Base-by-base conservation (phyloP, 73 alveolate species). In the Strombidium stylifer region DNA sequence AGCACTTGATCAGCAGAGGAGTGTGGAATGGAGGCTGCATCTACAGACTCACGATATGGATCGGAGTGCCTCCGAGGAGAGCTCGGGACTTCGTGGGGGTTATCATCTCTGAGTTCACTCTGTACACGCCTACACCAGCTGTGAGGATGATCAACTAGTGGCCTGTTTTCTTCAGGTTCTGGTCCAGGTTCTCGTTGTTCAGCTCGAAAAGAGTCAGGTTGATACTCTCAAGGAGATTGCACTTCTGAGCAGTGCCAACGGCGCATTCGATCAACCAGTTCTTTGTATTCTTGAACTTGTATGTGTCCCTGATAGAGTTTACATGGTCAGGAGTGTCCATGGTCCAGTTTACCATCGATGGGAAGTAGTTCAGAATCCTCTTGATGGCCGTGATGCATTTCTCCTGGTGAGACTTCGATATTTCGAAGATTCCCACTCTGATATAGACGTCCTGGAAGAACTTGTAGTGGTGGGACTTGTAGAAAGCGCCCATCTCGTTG, bases 91-190 rank as follows among this genome's bases (percentile, higher is more conserved):
- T 66, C n/a, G 89, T 78, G 11, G 89, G 89, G 1, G 37, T 45
- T 12, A 75, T 61, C 16, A 78, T 68, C 35, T 78, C 77, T 0
- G 89, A 69, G 47, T 75, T 69, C 6, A 78, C 72, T 57, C 61
- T 53, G 30, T 78, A 78, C 20, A 58, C 34, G 15, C 89, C 89
- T n/a, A 20, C 24, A 10, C 89, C 89, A 19, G 83, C 81, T 28
- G 78, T 55, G 19, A 78, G 50, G 10, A 78, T 57, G 42, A 68
- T 30, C 31, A 78, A 30, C 45, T 78, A 37, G 5, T 55, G 26
- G 0, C 89, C 89, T 1, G 79, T 55, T n/a, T 50, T 56, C 67
- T 46, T 52, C 7, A 60, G 28, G 37, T 60, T 54, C 42, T 78
- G 44, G 35, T 78, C 83, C 25, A 34, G 41, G 24, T 67, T 65